Conservation (phyloP, 1,139 yeast genomes). For the Pichia sp. region DNA sequence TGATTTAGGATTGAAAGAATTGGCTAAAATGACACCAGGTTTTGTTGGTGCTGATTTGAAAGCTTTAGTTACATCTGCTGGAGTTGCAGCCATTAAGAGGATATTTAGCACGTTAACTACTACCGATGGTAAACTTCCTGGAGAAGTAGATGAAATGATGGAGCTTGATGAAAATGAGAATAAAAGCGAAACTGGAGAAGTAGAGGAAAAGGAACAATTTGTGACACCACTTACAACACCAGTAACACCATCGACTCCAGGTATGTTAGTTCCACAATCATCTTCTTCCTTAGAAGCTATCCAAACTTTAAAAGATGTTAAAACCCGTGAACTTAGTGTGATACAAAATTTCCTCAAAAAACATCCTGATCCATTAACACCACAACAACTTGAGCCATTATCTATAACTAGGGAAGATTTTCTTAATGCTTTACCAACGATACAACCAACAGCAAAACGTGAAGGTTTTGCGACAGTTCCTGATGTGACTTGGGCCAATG, state of each 20-base stretch:
- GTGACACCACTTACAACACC: slow-evolving; percentile 12
- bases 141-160: slow-evolving; percentile 17
- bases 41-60: slow-evolving; percentile 97
- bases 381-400: slow-evolving; percentile 66
- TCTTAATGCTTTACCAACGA: slow-evolving; percentile 75
- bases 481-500: slow-evolving; percentile 91
- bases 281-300: not conserved
- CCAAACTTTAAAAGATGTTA: not conserved
- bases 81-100: slow-evolving; percentile 87
- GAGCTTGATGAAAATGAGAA: slow-evolving; percentile 2
- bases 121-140: slow-evolving; percentile 9
- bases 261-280: not conserved
- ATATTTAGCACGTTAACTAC: slow-evolving; percentile 42
- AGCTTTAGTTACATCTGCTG: slow-evolving; percentile 92
- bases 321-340: slow-evolving; percentile 40
- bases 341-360: slow-evolving; percentile 64
- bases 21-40: slow-evolving; percentile 95
- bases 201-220: slow-evolving; percentile 11
- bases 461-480: slow-evolving; percentile 99
- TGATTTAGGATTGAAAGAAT: slow-evolving; percentile 57
- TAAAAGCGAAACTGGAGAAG: slow-evolving; percentile 18
- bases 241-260: slow-evolving; percentile 10
- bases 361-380: slow-evolving; percentile 75
- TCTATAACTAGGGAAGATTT: slow-evolving; percentile 77
- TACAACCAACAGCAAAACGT: slow-evolving; percentile 96